phyloP scores from a whole-genome alignment of 768 basidiomycete species.

The Mycena metata region DNA sequence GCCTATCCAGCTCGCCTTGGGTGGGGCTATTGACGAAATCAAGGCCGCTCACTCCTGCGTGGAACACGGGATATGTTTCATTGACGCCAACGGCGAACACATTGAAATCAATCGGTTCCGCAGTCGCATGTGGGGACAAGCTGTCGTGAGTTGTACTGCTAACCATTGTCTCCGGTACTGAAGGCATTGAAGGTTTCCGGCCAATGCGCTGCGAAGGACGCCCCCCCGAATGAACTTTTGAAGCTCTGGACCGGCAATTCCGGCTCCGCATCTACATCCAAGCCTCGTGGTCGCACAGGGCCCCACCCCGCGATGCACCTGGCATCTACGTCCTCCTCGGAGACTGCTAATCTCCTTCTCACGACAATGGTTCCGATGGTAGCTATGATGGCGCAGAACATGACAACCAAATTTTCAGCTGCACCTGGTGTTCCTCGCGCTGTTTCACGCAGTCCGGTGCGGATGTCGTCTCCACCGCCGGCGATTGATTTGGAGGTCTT shows the following conservation, averaged over 20 bases:
- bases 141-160: background rate
- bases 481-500: constrained; percentile 15
- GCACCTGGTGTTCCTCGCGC: background rate
- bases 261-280: background rate
- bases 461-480: constrained; percentile 1
- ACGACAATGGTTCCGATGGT: constrained; percentile 13
- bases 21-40: constrained; percentile 3
- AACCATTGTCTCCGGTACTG: too few species aligned
- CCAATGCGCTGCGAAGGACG: background rate
- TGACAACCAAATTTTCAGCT: constrained; percentile 16
- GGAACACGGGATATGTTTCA: constrained; percentile 13
- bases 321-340: background rate
- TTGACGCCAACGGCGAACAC: constrained; percentile 7
- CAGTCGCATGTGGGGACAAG: background rate
- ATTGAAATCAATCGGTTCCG: constrained; percentile 19
- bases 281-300: constrained; percentile 19
- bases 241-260: background rate
- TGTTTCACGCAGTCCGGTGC: constrained; percentile 4
- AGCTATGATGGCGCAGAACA: constrained; percentile 22
- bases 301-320: background rate
- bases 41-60: constrained; percentile 18
- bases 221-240: constrained; percentile 9
- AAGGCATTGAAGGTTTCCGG: background rate
- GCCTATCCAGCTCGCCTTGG: background rate
- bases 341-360: constrained; percentile 3